Conservation (phyloP, 345 rosid species). For the Hirschfeldia incana region DNA sequence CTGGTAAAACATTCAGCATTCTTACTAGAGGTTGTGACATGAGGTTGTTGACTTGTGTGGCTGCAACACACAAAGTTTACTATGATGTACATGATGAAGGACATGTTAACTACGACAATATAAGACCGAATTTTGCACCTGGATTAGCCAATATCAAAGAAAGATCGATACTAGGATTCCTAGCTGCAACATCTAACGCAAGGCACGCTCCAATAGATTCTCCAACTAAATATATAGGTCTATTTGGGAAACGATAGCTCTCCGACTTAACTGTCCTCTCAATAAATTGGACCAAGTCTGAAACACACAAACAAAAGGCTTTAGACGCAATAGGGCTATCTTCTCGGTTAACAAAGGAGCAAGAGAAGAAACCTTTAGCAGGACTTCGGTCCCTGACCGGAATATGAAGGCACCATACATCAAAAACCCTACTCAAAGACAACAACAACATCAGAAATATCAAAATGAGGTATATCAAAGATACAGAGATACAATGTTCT, state of each 20-base stretch:
- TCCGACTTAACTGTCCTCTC: slow-evolving; percentile 51
- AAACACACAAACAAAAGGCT: neutral
- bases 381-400: slow-evolving; percentile 62
- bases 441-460: neutral
- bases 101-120: neutral
- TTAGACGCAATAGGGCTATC: neutral
- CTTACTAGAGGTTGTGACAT: slow-evolving; percentile 43
- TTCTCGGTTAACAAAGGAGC: slow-evolving; percentile 3
- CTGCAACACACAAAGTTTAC: slow-evolving; percentile 31
- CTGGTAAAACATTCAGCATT: slow-evolving; percentile 46
- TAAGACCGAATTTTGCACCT: slow-evolving; percentile 35
- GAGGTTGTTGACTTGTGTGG: slow-evolving; percentile 48
- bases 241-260: slow-evolving; percentile 38
- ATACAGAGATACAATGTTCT: neutral
- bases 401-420: slow-evolving; percentile 31
- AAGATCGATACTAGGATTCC: slow-evolving; percentile 53
- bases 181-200: slow-evolving; percentile 33
- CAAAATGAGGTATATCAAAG: neutral
- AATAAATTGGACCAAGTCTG: slow-evolving; percentile 55
- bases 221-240: slow-evolving; percentile 63
- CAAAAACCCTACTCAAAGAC: slow-evolving; percentile 52
- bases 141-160: slow-evolving; percentile 60
- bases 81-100: neutral
- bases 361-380: slow-evolving; percentile 43
- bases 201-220: slow-evolving; percentile 64